phyloP scores from a whole-genome alignment of 495 filamentous ascomycete genomes.

The Podospora anserina region DNA sequence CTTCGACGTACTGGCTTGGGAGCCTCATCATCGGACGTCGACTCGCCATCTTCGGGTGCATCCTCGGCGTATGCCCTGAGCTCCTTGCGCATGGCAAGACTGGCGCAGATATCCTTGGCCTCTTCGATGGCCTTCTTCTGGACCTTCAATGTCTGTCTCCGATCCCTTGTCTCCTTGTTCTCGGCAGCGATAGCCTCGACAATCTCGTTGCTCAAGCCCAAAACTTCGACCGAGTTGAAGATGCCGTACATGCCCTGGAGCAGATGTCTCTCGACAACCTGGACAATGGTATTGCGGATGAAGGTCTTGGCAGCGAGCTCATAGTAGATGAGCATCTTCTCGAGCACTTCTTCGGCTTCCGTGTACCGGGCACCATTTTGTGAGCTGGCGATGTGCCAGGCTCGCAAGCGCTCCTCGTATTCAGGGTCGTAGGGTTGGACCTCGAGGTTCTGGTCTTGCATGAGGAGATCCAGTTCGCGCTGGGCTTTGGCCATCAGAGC shows the following conservation, averaged over 20 bases:
- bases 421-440: slow-evolving; percentile 44
- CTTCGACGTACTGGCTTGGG: neutral
- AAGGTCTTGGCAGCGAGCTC: slow-evolving; percentile 40
- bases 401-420: slow-evolving; percentile 37
- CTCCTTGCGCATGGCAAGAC: slow-evolving; percentile 41
- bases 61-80: slow-evolving; percentile 31
- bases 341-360: slow-evolving; percentile 40
- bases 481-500: slow-evolving; percentile 37
- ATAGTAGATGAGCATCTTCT: slow-evolving; percentile 46
- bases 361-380: slow-evolving; percentile 32
- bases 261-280: slow-evolving; percentile 40
- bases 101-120: slow-evolving; percentile 39
- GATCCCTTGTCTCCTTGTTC: slow-evolving; percentile 39
- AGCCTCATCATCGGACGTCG: neutral
- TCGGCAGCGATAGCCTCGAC: slow-evolving; percentile 40
- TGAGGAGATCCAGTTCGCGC: slow-evolving; percentile 36
- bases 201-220: slow-evolving; percentile 29
- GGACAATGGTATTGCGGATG: slow-evolving; percentile 39
- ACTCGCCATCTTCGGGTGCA: slow-evolving; percentile 13
- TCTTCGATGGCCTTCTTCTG: slow-evolving; percentile 41
- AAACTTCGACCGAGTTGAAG: slow-evolving; percentile 37
- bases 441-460: slow-evolving; percentile 38
- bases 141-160: slow-evolving; percentile 30
- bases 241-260: slow-evolving; percentile 41
- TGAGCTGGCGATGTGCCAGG: slow-evolving; percentile 29